Conservation (phyloP, 1,284 basidiomycete species). For the Neolentinus lepideus region DNA sequence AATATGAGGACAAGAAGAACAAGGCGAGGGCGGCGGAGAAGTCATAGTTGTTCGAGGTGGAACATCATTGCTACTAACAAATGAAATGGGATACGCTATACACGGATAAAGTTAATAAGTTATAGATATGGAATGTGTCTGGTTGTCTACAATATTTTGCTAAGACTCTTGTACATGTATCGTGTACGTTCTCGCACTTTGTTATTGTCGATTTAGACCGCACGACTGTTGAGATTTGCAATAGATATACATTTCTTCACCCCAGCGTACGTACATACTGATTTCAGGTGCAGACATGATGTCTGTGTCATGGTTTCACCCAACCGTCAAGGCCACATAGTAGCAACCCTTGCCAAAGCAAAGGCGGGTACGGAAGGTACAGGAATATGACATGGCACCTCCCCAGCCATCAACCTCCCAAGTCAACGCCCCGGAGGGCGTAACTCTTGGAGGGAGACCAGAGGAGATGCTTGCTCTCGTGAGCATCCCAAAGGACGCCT, state of each 20-base stretch:
- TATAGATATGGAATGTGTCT: no score
- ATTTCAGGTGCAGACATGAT: conserved; percentile 19
- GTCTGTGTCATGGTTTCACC: conserved; percentile 74
- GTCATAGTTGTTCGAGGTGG: neutral
- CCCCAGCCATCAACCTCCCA: conserved; percentile 32
- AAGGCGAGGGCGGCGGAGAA: neutral
- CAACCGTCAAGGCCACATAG: conserved; percentile 74
- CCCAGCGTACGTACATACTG: no score
- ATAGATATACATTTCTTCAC: no score
- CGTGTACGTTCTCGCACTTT: no score
- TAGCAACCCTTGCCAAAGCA: conserved; percentile 35
- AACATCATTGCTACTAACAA: neutral
- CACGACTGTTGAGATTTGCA: no score
- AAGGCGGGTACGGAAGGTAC: conserved; percentile 54
- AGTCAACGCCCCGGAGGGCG: conserved; percentile 50
- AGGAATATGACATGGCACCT: conserved; percentile 68
- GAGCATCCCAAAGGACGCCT: conserved; percentile 56
- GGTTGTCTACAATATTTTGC: no score
- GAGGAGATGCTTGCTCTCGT: conserved; percentile 49
- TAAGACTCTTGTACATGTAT: no score
- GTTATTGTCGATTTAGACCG: no score
- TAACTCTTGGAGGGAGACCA: conserved; percentile 25
- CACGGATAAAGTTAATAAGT: no score
- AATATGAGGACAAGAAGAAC: conserved; percentile 49
- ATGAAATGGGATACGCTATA: neutral